phyloP scores from a whole-genome alignment of 257 asterid species.

The Jacaranda copaia region DNA sequence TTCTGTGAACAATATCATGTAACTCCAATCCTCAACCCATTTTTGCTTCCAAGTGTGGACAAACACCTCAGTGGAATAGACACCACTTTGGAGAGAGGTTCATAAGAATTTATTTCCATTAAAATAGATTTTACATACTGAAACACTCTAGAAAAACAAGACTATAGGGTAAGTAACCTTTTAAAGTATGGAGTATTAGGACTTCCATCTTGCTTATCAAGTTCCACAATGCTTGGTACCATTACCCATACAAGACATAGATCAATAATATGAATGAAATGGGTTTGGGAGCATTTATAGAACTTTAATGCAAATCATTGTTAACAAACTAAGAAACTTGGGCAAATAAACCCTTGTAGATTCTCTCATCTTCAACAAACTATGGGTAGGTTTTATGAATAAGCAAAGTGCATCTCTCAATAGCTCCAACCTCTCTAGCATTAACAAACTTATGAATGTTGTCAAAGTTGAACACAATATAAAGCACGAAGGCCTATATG shows the following conservation, averaged over 20 bases:
- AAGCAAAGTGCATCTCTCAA: constrained; percentile 90
- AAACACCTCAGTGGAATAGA: no score
- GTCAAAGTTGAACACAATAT: constrained; percentile 75
- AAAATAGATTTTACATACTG: no score
- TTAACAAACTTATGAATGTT: constrained; percentile 86
- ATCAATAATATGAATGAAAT: constrained; percentile 92
- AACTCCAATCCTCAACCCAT: no score
- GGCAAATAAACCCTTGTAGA: constrained; percentile 78
- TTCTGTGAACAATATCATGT: no score
- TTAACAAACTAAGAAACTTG: constrained; percentile 75
- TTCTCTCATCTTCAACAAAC: constrained; percentile 97
- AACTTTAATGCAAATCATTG: constrained; percentile 86
- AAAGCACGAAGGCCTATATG: constrained; percentile 89
- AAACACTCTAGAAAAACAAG: no score
- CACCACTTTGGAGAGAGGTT: no score
- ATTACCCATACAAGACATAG: constrained; percentile 98
- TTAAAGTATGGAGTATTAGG: no score
- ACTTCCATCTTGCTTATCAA: constrained; percentile 82
- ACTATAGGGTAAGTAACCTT: no score
- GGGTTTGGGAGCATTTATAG: constrained; percentile 91
- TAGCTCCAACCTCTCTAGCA: constrained; percentile 85
- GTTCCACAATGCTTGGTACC: constrained; percentile 80
- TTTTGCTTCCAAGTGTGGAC: no score
- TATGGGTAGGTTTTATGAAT: constrained; percentile 95
- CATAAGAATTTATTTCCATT: no score